These are phyloP conservation scores for Mycena filopes DNA, from an alignment of 768 basidiomycete genomes.

Conservation along the genomic window DNA sequence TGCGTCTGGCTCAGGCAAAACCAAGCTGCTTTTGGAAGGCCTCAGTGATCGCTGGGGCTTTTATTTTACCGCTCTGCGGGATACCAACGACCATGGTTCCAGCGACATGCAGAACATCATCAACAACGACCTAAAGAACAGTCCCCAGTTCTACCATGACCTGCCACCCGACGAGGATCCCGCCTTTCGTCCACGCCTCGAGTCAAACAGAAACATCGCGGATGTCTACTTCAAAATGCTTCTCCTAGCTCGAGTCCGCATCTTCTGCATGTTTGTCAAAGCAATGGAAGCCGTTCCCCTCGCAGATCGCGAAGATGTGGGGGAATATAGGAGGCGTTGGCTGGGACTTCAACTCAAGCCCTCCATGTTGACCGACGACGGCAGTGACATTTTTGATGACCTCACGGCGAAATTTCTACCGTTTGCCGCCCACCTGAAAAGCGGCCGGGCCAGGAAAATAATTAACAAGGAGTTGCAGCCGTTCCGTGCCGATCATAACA, in stretches of 20 bases:
- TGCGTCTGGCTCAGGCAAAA: constrained; percentile 27
- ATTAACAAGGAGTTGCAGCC: too few relatives aligned
- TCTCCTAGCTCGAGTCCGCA: constrained; percentile 4
- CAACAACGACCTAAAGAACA: neutral
- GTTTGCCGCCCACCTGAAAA: neutral
- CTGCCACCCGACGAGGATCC: neutral
- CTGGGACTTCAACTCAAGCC: neutral
- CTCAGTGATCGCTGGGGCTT: constrained; percentile 17
- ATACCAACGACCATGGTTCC: constrained; percentile 12
- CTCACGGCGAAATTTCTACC: neutral
- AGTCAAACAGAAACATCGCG: neutral
- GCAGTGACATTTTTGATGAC: neutral
- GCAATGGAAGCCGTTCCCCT: neutral
- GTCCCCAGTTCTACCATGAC: neutral
- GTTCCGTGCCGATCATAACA: neutral
- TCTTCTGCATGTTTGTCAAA: neutral
- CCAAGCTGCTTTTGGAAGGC: constrained; percentile 16
- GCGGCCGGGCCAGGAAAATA: too few relatives aligned
- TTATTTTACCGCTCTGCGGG: constrained; percentile 17
- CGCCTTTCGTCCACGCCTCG: neutral
- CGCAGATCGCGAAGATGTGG: neutral
- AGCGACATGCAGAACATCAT: constrained; percentile 8
- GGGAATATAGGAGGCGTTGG: neutral
- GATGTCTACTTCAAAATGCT: neutral
- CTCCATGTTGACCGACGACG: neutral